A percentile compares a stretch with the other conserved stretches of the same genome.
phyloP scores from a whole-genome alignment of 192 early-diverging fungal genomes.

The Allomyces macrogynus region DNA sequence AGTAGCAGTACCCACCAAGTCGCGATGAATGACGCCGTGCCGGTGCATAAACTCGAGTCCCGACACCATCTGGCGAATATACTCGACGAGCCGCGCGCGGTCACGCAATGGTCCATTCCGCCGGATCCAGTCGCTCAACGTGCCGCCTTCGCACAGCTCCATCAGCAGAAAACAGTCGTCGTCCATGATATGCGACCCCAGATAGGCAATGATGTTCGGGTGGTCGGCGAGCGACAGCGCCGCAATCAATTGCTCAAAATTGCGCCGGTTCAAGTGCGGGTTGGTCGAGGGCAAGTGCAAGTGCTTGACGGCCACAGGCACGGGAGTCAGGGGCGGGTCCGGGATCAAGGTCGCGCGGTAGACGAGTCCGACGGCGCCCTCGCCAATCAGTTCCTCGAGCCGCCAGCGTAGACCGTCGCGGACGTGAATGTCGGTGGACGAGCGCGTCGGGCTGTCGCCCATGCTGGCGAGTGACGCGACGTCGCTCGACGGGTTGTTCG shows the following conservation, averaged over 20 bases:
- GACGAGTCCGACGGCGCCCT: neutral
- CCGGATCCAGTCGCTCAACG: neutral
- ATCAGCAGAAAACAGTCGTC: neutral
- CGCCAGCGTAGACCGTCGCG: neutral
- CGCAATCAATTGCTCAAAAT: neutral
- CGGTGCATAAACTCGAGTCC: neutral
- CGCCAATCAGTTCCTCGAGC: neutral
- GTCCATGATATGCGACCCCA: neutral
- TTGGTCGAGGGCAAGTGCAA: neutral
- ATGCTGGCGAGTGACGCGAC: neutral
- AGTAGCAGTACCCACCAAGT: neutral
- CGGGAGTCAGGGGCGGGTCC: neutral
- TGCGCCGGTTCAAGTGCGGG: neutral
- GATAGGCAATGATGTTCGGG: neutral
- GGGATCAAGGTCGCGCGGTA: neutral
- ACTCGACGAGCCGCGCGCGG: neutral
- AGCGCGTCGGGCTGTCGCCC: neutral
- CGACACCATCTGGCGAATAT: neutral
- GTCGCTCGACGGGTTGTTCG: neutral
- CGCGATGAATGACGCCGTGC: neutral
- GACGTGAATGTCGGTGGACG: neutral
- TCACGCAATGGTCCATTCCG: neutral
- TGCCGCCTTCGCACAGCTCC: neutral
- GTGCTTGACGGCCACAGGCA: neutral
- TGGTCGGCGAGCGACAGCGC: neutral